Percentiles rank a stretch among this genome's conserved stretches.
These are phyloP conservation scores for Eucalyptus shirleyi DNA, from an alignment of 345 rosid genomes.

Conservation along the genomic window DNA sequence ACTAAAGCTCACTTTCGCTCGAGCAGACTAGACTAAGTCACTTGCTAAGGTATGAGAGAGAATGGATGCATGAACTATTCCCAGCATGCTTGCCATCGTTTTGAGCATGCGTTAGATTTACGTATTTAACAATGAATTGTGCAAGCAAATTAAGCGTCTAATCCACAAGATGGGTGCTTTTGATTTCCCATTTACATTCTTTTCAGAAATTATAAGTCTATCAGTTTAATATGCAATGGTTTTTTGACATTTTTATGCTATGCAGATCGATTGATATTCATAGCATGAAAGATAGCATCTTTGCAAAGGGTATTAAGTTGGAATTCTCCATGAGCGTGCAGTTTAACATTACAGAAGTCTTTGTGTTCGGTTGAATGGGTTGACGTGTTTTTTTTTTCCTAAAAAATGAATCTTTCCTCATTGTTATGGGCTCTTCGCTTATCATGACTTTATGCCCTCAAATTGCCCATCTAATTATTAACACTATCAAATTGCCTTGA, in stretches of 20 bases:
- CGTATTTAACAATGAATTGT: neutral
- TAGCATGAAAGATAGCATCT: neutral
- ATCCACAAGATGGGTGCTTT: neutral
- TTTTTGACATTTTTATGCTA: neutral
- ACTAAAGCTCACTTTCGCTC: constrained; percentile 44
- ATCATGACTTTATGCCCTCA: neutral
- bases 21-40: constrained; percentile 72
- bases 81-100: constrained; percentile 60
- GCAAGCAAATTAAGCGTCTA: neutral
- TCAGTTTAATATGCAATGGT: neutral
- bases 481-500: neutral
- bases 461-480: neutral
- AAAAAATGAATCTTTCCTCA: neutral
- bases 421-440: neutral
- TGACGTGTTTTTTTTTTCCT: neutral
- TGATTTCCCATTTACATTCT: neutral
- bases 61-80: constrained; percentile 88
- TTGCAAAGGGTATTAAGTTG: neutral
- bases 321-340: neutral
- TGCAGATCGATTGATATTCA: neutral
- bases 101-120: neutral
- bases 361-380: neutral
- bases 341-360: neutral
- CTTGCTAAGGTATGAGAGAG: constrained; percentile 45
- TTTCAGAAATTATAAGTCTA: neutral